A percentile compares a stretch with the other conserved stretches of the same genome.
phyloP scores from a whole-genome alignment of 495 filamentous ascomycete genomes.

The Neurospora terricola region DNA sequence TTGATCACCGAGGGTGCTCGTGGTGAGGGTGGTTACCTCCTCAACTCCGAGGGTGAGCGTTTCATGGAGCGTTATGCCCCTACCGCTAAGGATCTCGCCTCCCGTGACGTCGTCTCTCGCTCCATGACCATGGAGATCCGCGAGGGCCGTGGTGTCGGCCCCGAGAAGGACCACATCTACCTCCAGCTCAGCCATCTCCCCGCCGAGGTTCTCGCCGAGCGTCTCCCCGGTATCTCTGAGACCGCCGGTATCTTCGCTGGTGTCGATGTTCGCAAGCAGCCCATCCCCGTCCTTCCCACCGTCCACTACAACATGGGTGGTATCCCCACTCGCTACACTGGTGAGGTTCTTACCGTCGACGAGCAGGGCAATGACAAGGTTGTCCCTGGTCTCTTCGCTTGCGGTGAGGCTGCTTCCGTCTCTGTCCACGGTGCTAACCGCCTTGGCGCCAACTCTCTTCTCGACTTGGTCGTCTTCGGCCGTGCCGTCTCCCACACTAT shows the following conservation, averaged over 20 bases:
- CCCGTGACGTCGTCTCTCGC: conserved; percentile 86
- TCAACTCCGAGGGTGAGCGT: conserved; percentile 93
- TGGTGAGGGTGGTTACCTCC: conserved; percentile 94
- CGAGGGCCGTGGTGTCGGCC: conserved; percentile 89
- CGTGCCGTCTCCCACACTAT: conserved; percentile 94
- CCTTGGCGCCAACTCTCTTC: conserved; percentile 92
- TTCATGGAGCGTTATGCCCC: conserved; percentile 99
- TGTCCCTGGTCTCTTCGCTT: conserved; percentile 90
- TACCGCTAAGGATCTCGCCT: conserved; percentile 92
- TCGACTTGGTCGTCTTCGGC: conserved; percentile 94
- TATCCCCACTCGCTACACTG: conserved; percentile 94
- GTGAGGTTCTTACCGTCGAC: conserved; percentile 84
- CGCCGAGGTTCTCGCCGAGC: conserved; percentile 81
- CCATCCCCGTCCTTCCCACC: conserved; percentile 92
- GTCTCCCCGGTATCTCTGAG: conserved; percentile 96
- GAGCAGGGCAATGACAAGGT: conserved; percentile 80
- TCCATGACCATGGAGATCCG: conserved; percentile 98
- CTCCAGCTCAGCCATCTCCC: conserved; percentile 93
- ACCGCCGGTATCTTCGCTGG: conserved; percentile 93
- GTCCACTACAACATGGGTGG: conserved; percentile 99
- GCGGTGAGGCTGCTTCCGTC: conserved; percentile 93
- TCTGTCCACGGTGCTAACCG: conserved; percentile 97
- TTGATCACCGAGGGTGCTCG: conserved; percentile 97
- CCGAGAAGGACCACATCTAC: conserved; percentile 95
- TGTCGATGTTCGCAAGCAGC: conserved; percentile 92